A percentile compares a stretch with the other conserved stretches of the same genome.
Evolutionary conservation across 306 rosid genomes (phyloP).

Genomic region (Betula pendula): DNA sequence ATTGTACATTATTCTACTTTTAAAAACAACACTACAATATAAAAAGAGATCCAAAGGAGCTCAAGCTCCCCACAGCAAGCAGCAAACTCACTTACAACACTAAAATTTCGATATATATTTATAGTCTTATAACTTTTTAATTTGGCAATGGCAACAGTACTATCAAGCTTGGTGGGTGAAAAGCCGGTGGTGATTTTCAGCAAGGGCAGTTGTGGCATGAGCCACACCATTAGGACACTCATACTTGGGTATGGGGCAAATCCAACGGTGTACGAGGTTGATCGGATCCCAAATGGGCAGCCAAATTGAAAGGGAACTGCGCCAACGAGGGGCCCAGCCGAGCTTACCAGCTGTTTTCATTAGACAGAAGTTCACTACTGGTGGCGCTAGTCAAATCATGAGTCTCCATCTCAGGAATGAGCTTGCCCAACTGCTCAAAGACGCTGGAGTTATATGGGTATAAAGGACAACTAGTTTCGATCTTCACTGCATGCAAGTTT

Average conservation of each 20-base stretch:
- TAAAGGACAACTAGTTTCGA: conserved; percentile 29
- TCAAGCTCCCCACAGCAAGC: too few relatives aligned
- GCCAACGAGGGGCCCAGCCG: conserved; percentile 62
- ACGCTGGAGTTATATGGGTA: conserved; percentile 72
- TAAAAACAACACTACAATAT: too few relatives aligned
- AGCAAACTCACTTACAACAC: too few relatives aligned
- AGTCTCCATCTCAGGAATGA: conserved; percentile 60
- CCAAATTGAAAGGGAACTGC: conserved; percentile 63
- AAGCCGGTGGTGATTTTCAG: conserved; percentile 84
- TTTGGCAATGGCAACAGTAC: background rate
- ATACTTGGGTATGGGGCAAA: conserved; percentile 68
- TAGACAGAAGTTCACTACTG: conserved; percentile 54
- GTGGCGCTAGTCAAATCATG: conserved; percentile 63
- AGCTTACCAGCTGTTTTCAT: conserved; percentile 76
- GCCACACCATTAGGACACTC: conserved; percentile 67
- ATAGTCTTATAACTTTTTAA: too few relatives aligned
- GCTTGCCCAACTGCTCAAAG: conserved; percentile 55
- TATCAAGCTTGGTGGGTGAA: conserved; percentile 43
- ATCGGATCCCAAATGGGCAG: conserved; percentile 54
- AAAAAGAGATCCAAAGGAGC: too few relatives aligned
- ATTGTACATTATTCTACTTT: too few relatives aligned
- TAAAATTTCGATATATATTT: too few relatives aligned
- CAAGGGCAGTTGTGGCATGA: conserved; percentile 65
- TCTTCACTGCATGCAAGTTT: background rate
- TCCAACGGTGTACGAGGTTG: conserved; percentile 68